Conservation (phyloP, 805 yeast genomes). For the Yamadazyma olivae region DNA sequence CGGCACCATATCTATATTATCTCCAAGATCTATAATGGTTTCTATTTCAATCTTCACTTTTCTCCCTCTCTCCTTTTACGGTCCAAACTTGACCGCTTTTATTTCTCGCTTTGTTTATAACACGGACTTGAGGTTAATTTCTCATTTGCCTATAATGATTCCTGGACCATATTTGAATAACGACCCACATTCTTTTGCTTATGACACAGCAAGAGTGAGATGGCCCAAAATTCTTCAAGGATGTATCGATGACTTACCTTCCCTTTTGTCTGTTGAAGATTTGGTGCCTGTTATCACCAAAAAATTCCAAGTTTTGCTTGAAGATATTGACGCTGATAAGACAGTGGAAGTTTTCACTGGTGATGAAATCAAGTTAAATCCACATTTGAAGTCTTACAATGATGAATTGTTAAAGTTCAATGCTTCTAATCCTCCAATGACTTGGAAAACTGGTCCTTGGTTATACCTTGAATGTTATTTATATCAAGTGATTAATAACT, state of each 20-base stretch:
- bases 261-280: neutral
- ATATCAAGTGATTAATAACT: conserved; percentile 60
- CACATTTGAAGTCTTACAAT: conserved; percentile 58
- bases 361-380: conserved; percentile 39
- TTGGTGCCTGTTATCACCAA: neutral
- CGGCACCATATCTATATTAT: too few species aligned
- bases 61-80: too few species aligned
- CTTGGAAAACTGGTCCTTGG: conserved; percentile 93
- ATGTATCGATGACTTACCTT: conserved; percentile 35
- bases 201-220: conserved; percentile 69
- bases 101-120: too few species aligned
- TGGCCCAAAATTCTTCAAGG: conserved; percentile 84
- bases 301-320: conserved; percentile 38
- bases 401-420: conserved; percentile 23
- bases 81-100: too few species aligned
- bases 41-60: too few species aligned
- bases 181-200: conserved; percentile 79
- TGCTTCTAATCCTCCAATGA: conserved; percentile 20
- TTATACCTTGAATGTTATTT: conserved; percentile 79
- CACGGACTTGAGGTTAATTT: too few species aligned
- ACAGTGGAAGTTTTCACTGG: conserved; percentile 25
- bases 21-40: too few species aligned
- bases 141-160: too few species aligned
- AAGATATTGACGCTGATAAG: conserved; percentile 31
- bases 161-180: conserved; percentile 59